These are phyloP conservation scores for Ophiostoma himal-ulmi DNA, from an alignment of 2,329 filamentous ascomycete species.

Conservation along the genomic window DNA sequence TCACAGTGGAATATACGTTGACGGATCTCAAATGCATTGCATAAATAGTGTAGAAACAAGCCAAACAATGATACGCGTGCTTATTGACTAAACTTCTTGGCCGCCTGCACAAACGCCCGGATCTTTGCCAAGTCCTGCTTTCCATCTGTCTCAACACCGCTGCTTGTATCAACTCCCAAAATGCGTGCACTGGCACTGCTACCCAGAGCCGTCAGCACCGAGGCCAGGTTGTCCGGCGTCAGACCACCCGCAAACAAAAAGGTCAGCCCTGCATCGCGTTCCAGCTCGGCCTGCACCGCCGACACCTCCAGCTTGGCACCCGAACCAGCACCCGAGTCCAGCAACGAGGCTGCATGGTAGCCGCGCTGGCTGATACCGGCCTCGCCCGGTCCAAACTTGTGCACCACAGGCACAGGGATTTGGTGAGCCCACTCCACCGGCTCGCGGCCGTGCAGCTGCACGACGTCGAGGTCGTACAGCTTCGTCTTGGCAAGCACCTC, in stretches of 20 bases:
- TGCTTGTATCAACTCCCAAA: constrained; percentile 85
- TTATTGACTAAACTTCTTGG: constrained; percentile 45
- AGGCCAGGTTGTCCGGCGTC: constrained; percentile 68
- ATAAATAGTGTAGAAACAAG: background rate
- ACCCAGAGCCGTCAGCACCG: constrained; percentile 58
- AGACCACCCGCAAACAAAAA: constrained; percentile 83
- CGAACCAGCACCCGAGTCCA: constrained; percentile 82
- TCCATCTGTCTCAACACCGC: constrained; percentile 81
- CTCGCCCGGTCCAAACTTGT: constrained; percentile 72
- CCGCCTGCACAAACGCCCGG: constrained; percentile 67
- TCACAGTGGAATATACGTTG: background rate
- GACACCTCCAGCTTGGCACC: constrained; percentile 70
- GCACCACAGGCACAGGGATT: constrained; percentile 90
- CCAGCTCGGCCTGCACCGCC: constrained; percentile 61
- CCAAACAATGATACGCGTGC: background rate
- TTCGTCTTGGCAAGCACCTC: constrained; percentile 76
- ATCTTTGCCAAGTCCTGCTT: constrained; percentile 79
- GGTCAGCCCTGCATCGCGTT: constrained; percentile 62
- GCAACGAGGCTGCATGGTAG: constrained; percentile 74
- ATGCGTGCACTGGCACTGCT: constrained; percentile 42
- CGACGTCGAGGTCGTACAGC: constrained; percentile 71
- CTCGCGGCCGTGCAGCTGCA: constrained; percentile 89
- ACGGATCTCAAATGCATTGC: background rate
- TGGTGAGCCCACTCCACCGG: constrained; percentile 82
- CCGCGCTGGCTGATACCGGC: constrained; percentile 66